Evolutionary conservation across 352 stramenopile species (phyloP).

Genomic region (Aphanomyces astaci): DNA sequence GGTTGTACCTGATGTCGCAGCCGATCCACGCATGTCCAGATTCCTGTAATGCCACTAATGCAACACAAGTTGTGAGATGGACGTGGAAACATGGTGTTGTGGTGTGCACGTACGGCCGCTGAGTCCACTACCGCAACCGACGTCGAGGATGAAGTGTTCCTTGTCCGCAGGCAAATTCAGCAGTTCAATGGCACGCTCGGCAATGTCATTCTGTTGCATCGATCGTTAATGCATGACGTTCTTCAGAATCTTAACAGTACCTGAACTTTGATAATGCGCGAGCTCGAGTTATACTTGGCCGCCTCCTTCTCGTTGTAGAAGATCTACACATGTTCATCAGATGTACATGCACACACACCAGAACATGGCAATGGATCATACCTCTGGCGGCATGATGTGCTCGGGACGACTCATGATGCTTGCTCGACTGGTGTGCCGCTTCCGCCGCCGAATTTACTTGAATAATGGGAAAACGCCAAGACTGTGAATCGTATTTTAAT

Average conservation of each 20-base stretch:
- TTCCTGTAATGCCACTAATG: constrained; percentile 79
- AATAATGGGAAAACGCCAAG: not conserved
- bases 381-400: constrained; percentile 76
- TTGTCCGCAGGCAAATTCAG: constrained; percentile 87
- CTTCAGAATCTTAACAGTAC: constrained; percentile 24
- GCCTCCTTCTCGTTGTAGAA: constrained; percentile 91
- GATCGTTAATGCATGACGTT: too few relatives aligned
- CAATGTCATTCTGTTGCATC: constrained; percentile 78
- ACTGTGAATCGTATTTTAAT: not conserved
- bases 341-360: not conserved
- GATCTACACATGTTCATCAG: constrained; percentile 37
- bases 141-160: constrained; percentile 91
- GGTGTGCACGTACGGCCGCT: constrained; percentile 77
- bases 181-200: constrained; percentile 95
- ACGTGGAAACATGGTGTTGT: not conserved
- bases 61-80: constrained; percentile 23
- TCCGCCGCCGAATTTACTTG: too few relatives aligned
- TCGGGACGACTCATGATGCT: constrained; percentile 77
- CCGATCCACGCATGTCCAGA: constrained; percentile 96
- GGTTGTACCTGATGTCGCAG: constrained; percentile 88
- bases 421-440: too few relatives aligned
- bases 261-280: constrained; percentile 91
- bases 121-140: constrained; percentile 95
- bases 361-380: constrained; percentile 28
- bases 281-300: constrained; percentile 89